These are phyloP conservation scores for Silybum marianum DNA, from an alignment of 129 eudicot genomes.

Conservation along the genomic window DNA sequence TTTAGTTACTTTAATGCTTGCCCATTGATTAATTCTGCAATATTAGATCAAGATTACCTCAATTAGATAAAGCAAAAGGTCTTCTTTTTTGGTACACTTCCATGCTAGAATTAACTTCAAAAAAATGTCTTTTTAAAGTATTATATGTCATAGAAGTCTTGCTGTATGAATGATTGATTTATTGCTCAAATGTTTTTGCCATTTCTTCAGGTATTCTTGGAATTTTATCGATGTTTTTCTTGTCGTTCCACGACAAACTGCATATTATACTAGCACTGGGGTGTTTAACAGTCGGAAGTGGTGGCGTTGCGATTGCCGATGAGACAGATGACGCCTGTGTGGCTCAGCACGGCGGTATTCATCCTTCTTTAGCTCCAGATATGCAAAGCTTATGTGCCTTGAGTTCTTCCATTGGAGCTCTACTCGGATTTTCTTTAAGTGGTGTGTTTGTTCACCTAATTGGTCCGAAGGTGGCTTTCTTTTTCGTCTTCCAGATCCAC, in stretches of 20 bases:
- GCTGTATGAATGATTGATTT: too few relatives aligned
- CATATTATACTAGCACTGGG: conserved; percentile 72
- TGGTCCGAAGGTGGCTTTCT: conserved; percentile 73
- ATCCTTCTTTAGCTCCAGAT: conserved; percentile 81
- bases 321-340: conserved; percentile 96
- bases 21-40: not conserved
- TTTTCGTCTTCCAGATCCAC: not conserved
- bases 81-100: too few relatives aligned
- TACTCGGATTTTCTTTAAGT: conserved; percentile 75
- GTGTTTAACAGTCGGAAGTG: conserved; percentile 74
- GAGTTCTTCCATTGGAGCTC: conserved; percentile 76
- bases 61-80: not conserved
- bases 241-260: conserved; percentile 62
- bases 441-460: conserved; percentile 92
- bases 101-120: not conserved
- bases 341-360: conserved; percentile 70
- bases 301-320: conserved; percentile 93
- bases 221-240: conserved; percentile 71
- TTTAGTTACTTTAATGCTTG: not conserved
- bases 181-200: not conserved
- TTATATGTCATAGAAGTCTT: too few relatives aligned
- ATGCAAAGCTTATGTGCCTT: conserved; percentile 92
- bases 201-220: conserved; percentile 66
- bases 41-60: not conserved
- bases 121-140: too few relatives aligned